Conservation (phyloP, 2,329 filamentous ascomycete genomes). For the Arthroderma sp. region DNA sequence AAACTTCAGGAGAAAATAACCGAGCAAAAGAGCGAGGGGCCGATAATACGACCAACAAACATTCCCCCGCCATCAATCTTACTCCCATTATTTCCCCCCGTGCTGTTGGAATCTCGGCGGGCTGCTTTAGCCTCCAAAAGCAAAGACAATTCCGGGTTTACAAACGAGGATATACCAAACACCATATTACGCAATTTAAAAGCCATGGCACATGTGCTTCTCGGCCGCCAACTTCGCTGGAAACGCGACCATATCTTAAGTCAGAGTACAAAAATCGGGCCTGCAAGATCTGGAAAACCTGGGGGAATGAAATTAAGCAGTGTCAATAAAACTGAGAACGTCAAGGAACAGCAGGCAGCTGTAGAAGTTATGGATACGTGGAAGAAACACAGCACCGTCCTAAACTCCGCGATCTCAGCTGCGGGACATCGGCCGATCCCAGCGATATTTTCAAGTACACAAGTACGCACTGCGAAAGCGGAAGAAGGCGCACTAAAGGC, state of each 20-base stretch:
- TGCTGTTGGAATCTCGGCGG: constrained; percentile 54
- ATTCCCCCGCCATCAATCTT: constrained; percentile 79
- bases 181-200: constrained; percentile 20
- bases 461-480: constrained; percentile 49
- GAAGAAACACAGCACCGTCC: constrained; percentile 60
- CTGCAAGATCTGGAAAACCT: constrained; percentile 54
- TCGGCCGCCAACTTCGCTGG: constrained; percentile 77
- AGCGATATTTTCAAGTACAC: constrained; percentile 56
- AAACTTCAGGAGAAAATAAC: background rate
- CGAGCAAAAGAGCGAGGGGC: too few relatives aligned
- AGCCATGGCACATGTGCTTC: constrained; percentile 67
- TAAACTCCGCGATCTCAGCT: constrained; percentile 48
- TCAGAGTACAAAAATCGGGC: constrained; percentile 75
- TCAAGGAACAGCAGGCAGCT: constrained; percentile 72
- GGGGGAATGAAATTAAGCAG: constrained; percentile 86
- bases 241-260: constrained; percentile 74
- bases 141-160: constrained; percentile 37
- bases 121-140: constrained; percentile 46
- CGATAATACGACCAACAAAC: constrained; percentile 55
- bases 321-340: constrained; percentile 68
- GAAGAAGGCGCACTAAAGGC: constrained; percentile 58
- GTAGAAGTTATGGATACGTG: constrained; percentile 63
- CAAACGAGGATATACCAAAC: constrained; percentile 12
- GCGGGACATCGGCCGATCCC: constrained; percentile 41
- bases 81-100: constrained; percentile 58